A percentile compares a stretch with the other conserved stretches of the same genome.
These are phyloP conservation scores for Solanum acaule DNA, from an alignment of 257 asterid species.

Conservation along the genomic window DNA sequence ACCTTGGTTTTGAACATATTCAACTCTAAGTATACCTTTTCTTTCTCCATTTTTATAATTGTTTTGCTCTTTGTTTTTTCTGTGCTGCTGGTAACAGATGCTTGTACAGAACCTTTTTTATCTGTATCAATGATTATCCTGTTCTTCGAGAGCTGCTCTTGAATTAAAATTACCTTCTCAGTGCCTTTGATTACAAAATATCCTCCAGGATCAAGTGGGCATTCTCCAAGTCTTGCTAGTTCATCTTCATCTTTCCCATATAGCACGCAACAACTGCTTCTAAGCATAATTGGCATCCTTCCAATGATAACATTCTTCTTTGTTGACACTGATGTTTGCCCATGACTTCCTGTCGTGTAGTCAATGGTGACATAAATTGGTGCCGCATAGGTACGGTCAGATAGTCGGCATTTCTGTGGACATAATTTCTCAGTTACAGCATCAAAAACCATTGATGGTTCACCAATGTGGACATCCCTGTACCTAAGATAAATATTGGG, in stretches of 20 bases:
- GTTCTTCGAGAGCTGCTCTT: slow-evolving; percentile 96
- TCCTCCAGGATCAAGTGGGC: slow-evolving; percentile 98
- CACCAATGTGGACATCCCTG: slow-evolving; percentile 20
- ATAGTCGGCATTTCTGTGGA: slow-evolving; percentile 74
- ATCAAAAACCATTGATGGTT: slow-evolving; percentile 36
- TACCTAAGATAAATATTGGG: slow-evolving; percentile 27
- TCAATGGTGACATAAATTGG: slow-evolving; percentile 57
- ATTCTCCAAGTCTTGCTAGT: slow-evolving; percentile 81
- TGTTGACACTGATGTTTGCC: slow-evolving; percentile 1
- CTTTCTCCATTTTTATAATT: slow-evolving; percentile 78
- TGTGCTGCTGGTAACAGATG: slow-evolving; percentile 88
- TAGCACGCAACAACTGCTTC: slow-evolving; percentile 61
- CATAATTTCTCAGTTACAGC: slow-evolving; percentile 29
- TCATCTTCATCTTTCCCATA: slow-evolving; percentile 85
- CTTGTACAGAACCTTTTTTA: slow-evolving; percentile 91
- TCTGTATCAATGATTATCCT: slow-evolving; percentile 89
- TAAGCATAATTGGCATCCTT: slow-evolving; percentile 91
- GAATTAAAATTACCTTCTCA: slow-evolving; percentile 93
- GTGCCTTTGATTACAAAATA: slow-evolving; percentile 86
- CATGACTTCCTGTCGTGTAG: slow-evolving; percentile 34
- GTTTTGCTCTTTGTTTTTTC: slow-evolving; percentile 73
- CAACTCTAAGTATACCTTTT: slow-evolving; percentile 60
- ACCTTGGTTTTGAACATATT: slow-evolving; percentile 72
- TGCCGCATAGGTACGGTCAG: slow-evolving; percentile 85
- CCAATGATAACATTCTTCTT: slow-evolving; percentile 54